Evolutionary conservation across 768 basidiomycete genomes (phyloP).

Genomic region (Clavulina sp.): DNA sequence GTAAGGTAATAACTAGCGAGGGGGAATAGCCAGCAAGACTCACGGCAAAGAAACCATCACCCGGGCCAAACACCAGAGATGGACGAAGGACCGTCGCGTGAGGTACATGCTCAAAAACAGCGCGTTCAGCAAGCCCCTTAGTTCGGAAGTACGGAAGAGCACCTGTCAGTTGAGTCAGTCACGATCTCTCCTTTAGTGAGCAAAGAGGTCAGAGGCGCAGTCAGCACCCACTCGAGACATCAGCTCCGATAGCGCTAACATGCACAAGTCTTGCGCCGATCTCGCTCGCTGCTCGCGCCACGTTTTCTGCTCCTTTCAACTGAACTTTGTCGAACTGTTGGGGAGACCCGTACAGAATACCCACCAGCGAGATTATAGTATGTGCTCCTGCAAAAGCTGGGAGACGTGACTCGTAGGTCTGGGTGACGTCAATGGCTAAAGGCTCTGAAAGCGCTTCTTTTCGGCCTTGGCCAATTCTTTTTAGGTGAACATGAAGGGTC

Average conservation of each 20-base stretch:
- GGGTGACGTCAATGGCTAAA: too few species aligned
- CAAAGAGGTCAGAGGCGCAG: background rate
- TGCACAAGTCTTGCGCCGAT: conserved; percentile 44
- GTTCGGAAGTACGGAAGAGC: conserved; percentile 40
- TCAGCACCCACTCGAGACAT: conserved; percentile 25
- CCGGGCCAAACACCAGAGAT: conserved; percentile 58
- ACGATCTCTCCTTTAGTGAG: background rate
- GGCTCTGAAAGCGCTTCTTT: too few species aligned
- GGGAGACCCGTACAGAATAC: conserved; percentile 40
- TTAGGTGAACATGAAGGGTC: too few species aligned
- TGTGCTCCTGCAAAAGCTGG: conserved; percentile 36
- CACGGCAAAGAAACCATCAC: conserved; percentile 60
- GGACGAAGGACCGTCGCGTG: conserved; percentile 49
- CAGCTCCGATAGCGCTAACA: conserved; percentile 62
- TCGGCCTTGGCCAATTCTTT: too few species aligned
- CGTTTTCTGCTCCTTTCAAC: conserved; percentile 46
- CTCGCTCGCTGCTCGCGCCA: conserved; percentile 34
- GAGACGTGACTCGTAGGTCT: too few species aligned
- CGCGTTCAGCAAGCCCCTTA: conserved; percentile 42
- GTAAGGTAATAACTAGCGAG: background rate
- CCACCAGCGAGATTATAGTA: conserved; percentile 51
- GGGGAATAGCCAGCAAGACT: conserved; percentile 13
- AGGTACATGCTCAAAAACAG: conserved; percentile 29
- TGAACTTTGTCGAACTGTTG: conserved; percentile 44
- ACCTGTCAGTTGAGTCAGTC: background rate